Evolutionary conservation across 2,329 filamentous ascomycete genomes (phyloP), one percentile per base, ranked within the genome.

Genomic region (Orbilia quercus): DNA sequence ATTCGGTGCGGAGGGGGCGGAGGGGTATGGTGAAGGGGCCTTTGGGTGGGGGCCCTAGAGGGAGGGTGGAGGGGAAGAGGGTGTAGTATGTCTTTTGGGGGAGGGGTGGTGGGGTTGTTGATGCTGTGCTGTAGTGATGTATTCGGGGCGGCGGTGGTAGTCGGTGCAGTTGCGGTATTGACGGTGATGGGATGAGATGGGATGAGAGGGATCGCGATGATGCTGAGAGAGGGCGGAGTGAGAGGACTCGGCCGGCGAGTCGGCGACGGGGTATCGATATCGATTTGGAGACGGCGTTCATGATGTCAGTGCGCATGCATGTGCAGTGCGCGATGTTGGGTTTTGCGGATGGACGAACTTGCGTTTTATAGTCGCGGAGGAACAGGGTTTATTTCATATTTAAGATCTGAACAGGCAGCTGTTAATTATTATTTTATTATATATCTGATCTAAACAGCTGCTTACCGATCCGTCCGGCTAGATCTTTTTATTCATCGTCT

Each of bases 11-110:
- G 18, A 98, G 86, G 14, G 86, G 83, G 66, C 85, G 84, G 11
- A 86, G 80, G 80, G 96, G 85, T 78, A 98, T 87, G 12, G 84
- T 81, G 84, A 98, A 99, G 69, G 88, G 85, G 0, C 92, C 90
- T 0, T 79, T 62, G 0, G 94, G 94, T 0, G 95, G 95, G 0
- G 92, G 90, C 1, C 94, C 94, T 0, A 81, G 60, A 0, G 92
- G 87, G 2, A 97, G 85, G 1, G 92, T 91, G 31, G 85, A 80
- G 0, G 93, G 92, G 84, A 99, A 99, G 82, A 98, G 87, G 64
- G 89, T 87, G 85, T 97, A 98, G 84, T 94, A 87, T 62, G 89
- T 91, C 75, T 82, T 76, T 36, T 77, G 2, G 79, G 73, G 64
- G 31, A 12, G 20, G 23, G 60, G 18, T 1, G 36, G 16, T 36